A percentile compares a stretch with the other conserved stretches of the same genome.
phyloP scores from a whole-genome alignment of 495 filamentous ascomycete genomes.

The Parmelia sp. region DNA sequence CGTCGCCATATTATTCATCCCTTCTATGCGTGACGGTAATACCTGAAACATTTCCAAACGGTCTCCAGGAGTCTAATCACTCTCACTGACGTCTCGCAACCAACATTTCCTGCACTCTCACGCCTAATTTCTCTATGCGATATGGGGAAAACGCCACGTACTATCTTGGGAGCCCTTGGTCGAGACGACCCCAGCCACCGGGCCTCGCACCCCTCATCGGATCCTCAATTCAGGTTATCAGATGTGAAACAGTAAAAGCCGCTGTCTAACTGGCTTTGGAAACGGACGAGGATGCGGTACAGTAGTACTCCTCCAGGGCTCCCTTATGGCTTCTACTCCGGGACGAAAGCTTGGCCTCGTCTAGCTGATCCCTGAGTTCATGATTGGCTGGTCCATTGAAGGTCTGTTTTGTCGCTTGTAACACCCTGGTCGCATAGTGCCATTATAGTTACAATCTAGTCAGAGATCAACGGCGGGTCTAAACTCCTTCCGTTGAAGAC shows the following conservation, averaged over 20 bases:
- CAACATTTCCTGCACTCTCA: not conserved
- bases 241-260: slow-evolving; percentile 16
- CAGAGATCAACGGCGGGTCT: slow-evolving; percentile 11
- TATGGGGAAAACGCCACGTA: not conserved
- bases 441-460: not conserved
- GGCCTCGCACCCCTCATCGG: not conserved
- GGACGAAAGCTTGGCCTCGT: slow-evolving; percentile 23
- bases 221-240: not conserved
- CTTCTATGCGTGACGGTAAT: slow-evolving; percentile 19
- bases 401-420: slow-evolving; percentile 22
- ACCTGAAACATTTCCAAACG: slow-evolving; percentile 21
- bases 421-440: slow-evolving; percentile 6
- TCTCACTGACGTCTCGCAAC: slow-evolving; percentile 12
- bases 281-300: not conserved
- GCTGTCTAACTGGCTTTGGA: slow-evolving; percentile 8
- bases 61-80: not conserved
- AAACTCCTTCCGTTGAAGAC: not conserved
- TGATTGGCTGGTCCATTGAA: not conserved
- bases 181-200: not conserved
- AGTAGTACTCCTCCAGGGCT: not conserved
- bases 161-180: not conserved
- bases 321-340: not conserved
- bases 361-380: not conserved
- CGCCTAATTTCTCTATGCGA: not conserved
- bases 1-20: slow-evolving; percentile 4